A percentile compares a stretch with the other conserved stretches of the same genome.
phyloP scores from a whole-genome alignment of 257 asterid genomes.

The Scutellaria baicalensis region DNA sequence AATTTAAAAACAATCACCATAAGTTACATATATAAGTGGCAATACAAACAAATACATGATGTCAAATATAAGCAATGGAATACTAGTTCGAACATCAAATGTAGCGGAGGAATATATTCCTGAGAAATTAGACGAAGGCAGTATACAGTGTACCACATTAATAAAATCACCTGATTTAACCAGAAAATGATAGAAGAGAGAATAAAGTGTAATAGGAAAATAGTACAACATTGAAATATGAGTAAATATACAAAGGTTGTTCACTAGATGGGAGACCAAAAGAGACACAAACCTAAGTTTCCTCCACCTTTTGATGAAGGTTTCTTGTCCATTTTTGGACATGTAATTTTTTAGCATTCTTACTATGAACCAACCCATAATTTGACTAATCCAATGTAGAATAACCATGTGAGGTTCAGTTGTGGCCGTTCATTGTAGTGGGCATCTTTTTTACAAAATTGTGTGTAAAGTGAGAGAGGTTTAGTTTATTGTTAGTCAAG shows the following conservation, averaged over 20 bases:
- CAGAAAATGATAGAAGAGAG: constrained; percentile 1
- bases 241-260: constrained; percentile 22
- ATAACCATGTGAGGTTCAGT: constrained; percentile 19
- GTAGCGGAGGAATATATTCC: not conserved
- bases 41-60: too few relatives aligned
- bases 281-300: constrained; percentile 12
- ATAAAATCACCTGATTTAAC: constrained; percentile 1
- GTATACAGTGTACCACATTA: constrained; percentile 9
- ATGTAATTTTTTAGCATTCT: not conserved
- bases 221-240: not conserved
- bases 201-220: constrained; percentile 2
- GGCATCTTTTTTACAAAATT: constrained; percentile 8
- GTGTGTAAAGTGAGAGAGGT: not conserved
- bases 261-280: constrained; percentile 29
- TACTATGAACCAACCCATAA: constrained; percentile 6
- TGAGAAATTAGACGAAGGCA: not conserved
- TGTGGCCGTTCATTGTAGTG: constrained; percentile 2
- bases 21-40: too few relatives aligned
- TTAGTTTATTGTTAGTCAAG: not conserved
- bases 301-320: constrained; percentile 19
- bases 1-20: too few relatives aligned
- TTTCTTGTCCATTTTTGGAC: constrained; percentile 12
- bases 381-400: constrained; percentile 23
- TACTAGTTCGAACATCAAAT: too few relatives aligned
- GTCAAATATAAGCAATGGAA: too few relatives aligned